Conservation (phyloP, 306 rosid species). For the Prinsepia uniflora region DNA sequence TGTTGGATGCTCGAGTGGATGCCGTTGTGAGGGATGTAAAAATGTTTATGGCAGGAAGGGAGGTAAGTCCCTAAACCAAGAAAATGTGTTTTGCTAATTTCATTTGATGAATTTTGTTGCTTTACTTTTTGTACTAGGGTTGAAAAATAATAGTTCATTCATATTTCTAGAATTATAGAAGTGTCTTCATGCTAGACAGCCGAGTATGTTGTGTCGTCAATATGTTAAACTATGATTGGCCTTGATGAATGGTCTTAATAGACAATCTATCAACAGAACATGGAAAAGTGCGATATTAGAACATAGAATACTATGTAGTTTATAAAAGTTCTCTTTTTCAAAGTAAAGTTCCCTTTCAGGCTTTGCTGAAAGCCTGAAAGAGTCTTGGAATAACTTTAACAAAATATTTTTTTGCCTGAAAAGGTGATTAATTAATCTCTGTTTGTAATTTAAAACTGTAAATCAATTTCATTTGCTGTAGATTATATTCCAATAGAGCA, state of each 20-base stretch:
- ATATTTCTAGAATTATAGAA: neutral
- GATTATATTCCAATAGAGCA: slow-evolving; percentile 37
- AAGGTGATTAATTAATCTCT: neutral
- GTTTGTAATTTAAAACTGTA: neutral
- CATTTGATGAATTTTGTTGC: neutral
- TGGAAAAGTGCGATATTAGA: neutral
- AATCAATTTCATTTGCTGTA: slow-evolving; percentile 19
- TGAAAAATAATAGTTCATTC: neutral
- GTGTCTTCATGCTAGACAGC: neutral
- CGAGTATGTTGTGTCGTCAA: neutral
- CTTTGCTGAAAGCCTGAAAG: neutral
- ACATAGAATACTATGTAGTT: neutral
- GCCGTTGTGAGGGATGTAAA: slow-evolving; percentile 67
- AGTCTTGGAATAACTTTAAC: neutral
- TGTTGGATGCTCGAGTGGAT: slow-evolving; percentile 70
- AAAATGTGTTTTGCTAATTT: neutral
- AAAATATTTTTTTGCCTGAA: neutral
- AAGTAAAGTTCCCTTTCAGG: neutral
- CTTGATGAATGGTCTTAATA: neutral
- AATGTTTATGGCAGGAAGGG: slow-evolving; percentile 56
- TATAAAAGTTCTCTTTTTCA: neutral
- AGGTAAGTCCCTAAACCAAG: slow-evolving; percentile 39
- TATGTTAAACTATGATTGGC: neutral
- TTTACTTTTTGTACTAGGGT: neutral
- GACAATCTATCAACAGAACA: neutral